phyloP scores from a whole-genome alignment of 768 basidiomycete species.

The Xerocomus spinulosus region DNA sequence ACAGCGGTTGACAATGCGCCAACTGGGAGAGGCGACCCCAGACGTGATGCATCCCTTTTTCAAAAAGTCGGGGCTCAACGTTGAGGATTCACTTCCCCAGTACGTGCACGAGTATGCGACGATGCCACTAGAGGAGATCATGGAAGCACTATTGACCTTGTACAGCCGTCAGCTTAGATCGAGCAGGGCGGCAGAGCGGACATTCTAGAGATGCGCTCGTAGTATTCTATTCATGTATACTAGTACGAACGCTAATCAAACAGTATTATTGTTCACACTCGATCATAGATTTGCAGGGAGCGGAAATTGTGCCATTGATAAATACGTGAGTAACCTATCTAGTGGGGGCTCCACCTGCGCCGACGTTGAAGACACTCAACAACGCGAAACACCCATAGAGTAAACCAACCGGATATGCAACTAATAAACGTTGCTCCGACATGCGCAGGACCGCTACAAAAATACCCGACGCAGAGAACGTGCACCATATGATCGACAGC shows the following conservation, averaged over 20 bases:
- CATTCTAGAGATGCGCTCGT: no score
- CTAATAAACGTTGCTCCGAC: conserved; percentile 91
- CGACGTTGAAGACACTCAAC: conserved; percentile 82
- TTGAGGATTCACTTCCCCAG: conserved; percentile 81
- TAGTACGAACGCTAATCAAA: no score
- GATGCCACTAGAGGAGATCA: conserved; percentile 77
- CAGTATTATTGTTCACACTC: no score
- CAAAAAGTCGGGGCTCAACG: conserved; percentile 76
- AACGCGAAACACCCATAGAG: conserved; percentile 93
- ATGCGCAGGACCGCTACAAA: conserved; percentile 94
- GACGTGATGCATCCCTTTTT: conserved; percentile 87
- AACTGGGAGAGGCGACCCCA: conserved; percentile 84
- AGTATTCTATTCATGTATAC: no score
- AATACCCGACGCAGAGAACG: conserved; percentile 91
- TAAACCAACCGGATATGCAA: conserved; percentile 94
- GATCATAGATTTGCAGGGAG: background rate
- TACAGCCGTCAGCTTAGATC: conserved; percentile 70
- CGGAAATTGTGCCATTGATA: conserved; percentile 5
- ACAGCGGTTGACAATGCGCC: conserved; percentile 78
- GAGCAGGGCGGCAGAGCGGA: conserved; percentile 13
- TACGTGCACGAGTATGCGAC: conserved; percentile 86
- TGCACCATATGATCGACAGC: conserved; percentile 92
- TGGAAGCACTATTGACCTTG: conserved; percentile 70
- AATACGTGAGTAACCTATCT: conserved; percentile 23
- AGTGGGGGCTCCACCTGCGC: conserved; percentile 29